Conservation (phyloP, 2,329 filamentous ascomycete species). For the Neospermospora avenae region DNA sequence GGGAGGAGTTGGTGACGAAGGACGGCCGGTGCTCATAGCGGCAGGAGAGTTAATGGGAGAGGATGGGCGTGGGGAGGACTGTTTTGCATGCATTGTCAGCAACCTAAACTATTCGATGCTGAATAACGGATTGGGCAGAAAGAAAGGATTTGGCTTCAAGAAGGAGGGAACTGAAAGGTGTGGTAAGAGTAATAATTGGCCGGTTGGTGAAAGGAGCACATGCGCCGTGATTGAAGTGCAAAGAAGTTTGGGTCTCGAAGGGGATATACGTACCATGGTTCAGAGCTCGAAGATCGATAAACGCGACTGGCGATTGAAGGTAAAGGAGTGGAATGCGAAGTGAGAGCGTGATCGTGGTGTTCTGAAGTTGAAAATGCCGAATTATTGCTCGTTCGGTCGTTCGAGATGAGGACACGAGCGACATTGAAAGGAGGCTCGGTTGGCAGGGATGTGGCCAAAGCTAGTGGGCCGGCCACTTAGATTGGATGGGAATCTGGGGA, state of each 20-base stretch:
- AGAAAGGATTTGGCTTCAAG: no score
- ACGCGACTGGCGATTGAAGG: conserved; percentile 6
- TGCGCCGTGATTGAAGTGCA: not conserved
- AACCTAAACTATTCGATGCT: not conserved
- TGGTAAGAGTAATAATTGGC: not conserved
- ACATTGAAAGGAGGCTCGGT: conserved; percentile 23
- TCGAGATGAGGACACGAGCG: conserved; percentile 31
- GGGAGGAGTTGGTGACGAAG: conserved; percentile 82
- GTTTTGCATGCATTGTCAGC: not conserved
- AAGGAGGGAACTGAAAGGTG: not conserved
- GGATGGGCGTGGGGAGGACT: conserved; percentile 43
- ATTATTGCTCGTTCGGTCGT: conserved; percentile 5
- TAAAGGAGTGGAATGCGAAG: conserved; percentile 12
- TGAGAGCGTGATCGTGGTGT: conserved; percentile 6
- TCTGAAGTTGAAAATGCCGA: conserved; percentile 8
- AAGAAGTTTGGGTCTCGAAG: not conserved
- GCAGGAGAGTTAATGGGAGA: conserved; percentile 54
- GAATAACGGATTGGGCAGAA: no score
- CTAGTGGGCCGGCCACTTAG: conserved; percentile 11
- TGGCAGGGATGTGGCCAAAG: conserved; percentile 12
- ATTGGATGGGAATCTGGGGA: conserved; percentile 2
- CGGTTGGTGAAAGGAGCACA: not conserved
- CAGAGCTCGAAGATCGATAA: not conserved
- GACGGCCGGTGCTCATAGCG: conserved; percentile 64
- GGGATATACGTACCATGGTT: conserved; percentile 23